These are phyloP conservation scores for Trichosporon coremiiforme DNA, from an alignment of 1,284 basidiomycete species.

Conservation along the genomic window DNA sequence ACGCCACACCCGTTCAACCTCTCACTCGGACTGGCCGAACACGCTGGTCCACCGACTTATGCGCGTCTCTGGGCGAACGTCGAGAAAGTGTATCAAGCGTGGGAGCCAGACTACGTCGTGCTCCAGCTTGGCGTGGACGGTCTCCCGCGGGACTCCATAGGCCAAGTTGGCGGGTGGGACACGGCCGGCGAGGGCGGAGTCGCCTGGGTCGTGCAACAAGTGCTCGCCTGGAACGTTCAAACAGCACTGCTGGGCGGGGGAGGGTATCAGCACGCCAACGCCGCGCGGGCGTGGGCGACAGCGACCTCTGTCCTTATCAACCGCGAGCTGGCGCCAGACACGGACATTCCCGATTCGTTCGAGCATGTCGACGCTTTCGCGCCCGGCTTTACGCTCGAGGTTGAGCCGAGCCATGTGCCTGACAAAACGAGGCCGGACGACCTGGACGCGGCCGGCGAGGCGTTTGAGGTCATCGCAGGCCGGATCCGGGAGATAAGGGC, in stretches of 20 bases:
- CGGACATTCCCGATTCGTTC: slow-evolving; percentile 69
- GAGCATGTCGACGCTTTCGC: slow-evolving; percentile 68
- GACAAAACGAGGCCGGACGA: slow-evolving; percentile 70
- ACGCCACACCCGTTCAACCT: slow-evolving; percentile 71
- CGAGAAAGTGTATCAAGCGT: slow-evolving; percentile 65
- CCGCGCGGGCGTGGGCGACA: slow-evolving; percentile 79
- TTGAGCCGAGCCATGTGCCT: slow-evolving; percentile 65
- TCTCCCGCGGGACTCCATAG: slow-evolving; percentile 76
- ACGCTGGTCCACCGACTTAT: slow-evolving; percentile 68
- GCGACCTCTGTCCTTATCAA: slow-evolving; percentile 73
- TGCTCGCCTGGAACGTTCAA: slow-evolving; percentile 67
- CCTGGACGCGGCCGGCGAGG: slow-evolving; percentile 40
- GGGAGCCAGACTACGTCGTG: slow-evolving; percentile 74
- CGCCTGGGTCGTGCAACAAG: slow-evolving; percentile 68
- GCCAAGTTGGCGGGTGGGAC: slow-evolving; percentile 70
- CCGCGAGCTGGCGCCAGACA: slow-evolving; percentile 61
- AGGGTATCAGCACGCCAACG: slow-evolving; percentile 78
- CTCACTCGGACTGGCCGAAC: slow-evolving; percentile 70
- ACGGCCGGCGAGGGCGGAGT: slow-evolving; percentile 67
- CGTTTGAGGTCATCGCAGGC: slow-evolving; percentile 36
- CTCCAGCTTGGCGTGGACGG: slow-evolving; percentile 86
- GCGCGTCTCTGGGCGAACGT: slow-evolving; percentile 65
- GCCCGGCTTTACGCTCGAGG: slow-evolving; percentile 76
- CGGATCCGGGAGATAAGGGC: slow-evolving; percentile 37
- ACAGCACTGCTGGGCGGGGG: slow-evolving; percentile 60